Percentiles rank a stretch among this genome's conserved stretches.
phyloP scores from a whole-genome alignment of 495 filamentous ascomycete species.

The Daldinia loculata region DNA sequence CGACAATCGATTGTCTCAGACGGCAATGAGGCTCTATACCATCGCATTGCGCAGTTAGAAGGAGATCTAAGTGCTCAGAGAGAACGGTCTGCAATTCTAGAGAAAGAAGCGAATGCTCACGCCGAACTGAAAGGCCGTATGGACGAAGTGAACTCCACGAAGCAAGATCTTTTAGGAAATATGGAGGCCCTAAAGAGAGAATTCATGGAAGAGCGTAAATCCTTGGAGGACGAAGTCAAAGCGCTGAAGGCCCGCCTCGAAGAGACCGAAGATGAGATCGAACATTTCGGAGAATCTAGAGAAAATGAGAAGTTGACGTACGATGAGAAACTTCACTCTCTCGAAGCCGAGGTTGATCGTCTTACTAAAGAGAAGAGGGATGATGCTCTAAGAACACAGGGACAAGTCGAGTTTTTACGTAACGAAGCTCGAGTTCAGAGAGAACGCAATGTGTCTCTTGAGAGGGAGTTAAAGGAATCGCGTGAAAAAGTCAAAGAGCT shows the following conservation, averaged over 20 bases:
- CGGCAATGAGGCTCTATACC: slow-evolving; percentile 49
- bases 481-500: slow-evolving; percentile 62
- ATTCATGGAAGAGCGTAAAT: slow-evolving; percentile 83
- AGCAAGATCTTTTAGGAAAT: slow-evolving; percentile 93
- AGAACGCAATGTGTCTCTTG: slow-evolving; percentile 61
- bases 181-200: slow-evolving; percentile 90
- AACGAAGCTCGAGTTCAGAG: slow-evolving; percentile 64
- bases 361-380: slow-evolving; percentile 64
- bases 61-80: slow-evolving; percentile 72
- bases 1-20: slow-evolving; percentile 49
- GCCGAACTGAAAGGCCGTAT: slow-evolving; percentile 71
- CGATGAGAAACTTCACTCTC: slow-evolving; percentile 71
- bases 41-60: slow-evolving; percentile 80
- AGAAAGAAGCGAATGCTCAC: slow-evolving; percentile 68
- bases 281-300: slow-evolving; percentile 80
- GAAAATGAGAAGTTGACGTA: slow-evolving; percentile 76
- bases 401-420: slow-evolving; percentile 62
- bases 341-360: slow-evolving; percentile 75
- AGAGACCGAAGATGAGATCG: slow-evolving; percentile 88
- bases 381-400: slow-evolving; percentile 64
- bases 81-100: slow-evolving; percentile 59
- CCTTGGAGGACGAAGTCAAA: slow-evolving; percentile 79
- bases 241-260: slow-evolving; percentile 78
- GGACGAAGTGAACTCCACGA: slow-evolving; percentile 87
- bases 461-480: slow-evolving; percentile 61